A percentile compares a stretch with the other conserved stretches of the same genome.
Evolutionary conservation across 495 filamentous ascomycete genomes (phyloP).

Genomic region (Xylaria intraflava): DNA sequence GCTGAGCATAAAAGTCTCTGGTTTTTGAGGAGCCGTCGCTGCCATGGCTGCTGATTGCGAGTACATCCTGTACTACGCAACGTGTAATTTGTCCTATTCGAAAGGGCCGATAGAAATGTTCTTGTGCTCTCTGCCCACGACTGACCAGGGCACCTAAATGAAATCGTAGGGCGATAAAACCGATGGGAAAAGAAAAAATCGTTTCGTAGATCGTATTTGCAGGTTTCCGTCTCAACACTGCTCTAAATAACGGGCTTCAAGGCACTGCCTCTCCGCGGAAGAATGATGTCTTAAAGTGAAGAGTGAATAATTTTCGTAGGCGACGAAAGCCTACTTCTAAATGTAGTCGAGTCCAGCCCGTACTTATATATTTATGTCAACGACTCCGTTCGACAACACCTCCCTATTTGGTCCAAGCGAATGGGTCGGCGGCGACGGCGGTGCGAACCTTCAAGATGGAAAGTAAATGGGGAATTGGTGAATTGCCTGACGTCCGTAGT

Average conservation of each 20-base stretch:
- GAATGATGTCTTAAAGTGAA: background rate
- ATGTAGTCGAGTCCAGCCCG: constrained; percentile 29
- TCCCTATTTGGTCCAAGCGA: constrained; percentile 23
- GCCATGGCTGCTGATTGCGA: constrained; percentile 48
- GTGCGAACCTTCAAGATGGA: constrained; percentile 21
- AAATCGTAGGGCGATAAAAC: constrained; percentile 1
- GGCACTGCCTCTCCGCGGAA: constrained; percentile 20
- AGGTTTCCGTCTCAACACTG: background rate
- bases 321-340: constrained; percentile 1
- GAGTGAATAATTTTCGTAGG: background rate
- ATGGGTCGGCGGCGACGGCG: constrained; percentile 16
- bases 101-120: constrained; percentile 5
- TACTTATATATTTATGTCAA: constrained; percentile 9
- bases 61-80: constrained; percentile 40
- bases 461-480: constrained; percentile 8
- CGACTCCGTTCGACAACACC: constrained; percentile 10
- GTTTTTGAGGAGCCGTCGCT: constrained; percentile 59
- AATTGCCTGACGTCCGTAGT: constrained; percentile 3
- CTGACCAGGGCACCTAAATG: background rate
- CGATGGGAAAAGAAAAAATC: constrained; percentile 13
- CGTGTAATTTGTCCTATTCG: constrained; percentile 4
- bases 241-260: constrained; percentile 8
- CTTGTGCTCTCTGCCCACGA: constrained; percentile 4
- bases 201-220: constrained; percentile 17
- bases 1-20: constrained; percentile 97